Evolutionary conservation across 2,329 filamentous ascomycete species (phyloP), one percentile per base, ranked within the genome.

Genomic region (Xylaria sp.): DNA sequence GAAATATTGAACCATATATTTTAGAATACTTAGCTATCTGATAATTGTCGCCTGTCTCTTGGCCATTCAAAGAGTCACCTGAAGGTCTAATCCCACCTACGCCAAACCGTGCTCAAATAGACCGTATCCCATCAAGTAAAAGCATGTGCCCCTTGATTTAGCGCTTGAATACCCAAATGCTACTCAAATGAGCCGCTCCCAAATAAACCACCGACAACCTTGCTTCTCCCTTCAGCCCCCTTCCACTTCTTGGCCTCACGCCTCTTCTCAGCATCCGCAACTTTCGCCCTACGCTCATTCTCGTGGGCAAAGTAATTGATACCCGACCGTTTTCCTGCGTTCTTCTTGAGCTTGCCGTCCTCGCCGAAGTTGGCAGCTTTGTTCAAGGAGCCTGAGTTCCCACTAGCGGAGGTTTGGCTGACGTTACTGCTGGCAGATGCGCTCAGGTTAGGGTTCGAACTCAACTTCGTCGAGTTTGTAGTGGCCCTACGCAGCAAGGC

Each of bases 401-500:
- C 35, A 27, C 65, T 44, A 9, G 40, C 40, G 18, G 68, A 61
- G 44, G 58, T 60, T 55, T 62, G 55, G 50, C 60, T 61, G 29
- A 32, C 32, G 21, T 32, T 47, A 27, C 59, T 63, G 40, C 61
- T 57, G 23, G 53, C 53, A 0, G 71, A 65, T 1, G 70, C 48
- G 3, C 62, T 66, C 3, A 60, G 5, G 13, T 80, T 74, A 2
- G 75, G 69, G 57, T 74, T 75, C 58, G 82, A 85, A 48, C 84
- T 77, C 18, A 86, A 80, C 47, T 62, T 69, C 10, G 29, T 65
- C 29, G 86, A 88, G 68, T 90, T 90, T 13, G 90, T 91, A 0
- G 92, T 95, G 4, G 92, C 92, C 35, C 92, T 87, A 29, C 92
- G 88, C 21, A 96, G 85, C 23, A 96, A 84, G 0, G 87, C 85